Evolutionary conservation across 495 filamentous ascomycete species (phyloP), one percentile per base, ranked within the genome.

Genomic region (Hapsidospora chrysogenum): DNA sequence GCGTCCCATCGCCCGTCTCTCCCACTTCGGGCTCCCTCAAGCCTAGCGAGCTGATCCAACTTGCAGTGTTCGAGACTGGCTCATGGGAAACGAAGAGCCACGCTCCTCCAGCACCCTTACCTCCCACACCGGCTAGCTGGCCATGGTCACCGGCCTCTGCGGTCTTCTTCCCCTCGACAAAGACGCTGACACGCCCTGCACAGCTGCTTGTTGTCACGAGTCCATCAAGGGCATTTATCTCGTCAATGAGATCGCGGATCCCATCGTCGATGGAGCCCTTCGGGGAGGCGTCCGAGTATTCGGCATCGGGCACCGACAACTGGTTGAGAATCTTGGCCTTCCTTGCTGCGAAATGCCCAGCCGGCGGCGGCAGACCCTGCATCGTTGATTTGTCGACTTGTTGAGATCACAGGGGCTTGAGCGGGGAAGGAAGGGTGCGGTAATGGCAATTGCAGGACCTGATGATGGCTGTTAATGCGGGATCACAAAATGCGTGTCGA

Each of bases 161-260:
- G 34, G 56, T 61, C 52, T 72, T 78, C 18, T 57, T 52, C 4
- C 85, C 85, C 58, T 94, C 87, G 1, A 85, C 56, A 53, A 87
- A 94, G 11, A 94, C 79, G 42, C 75, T 82, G 20, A 85, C 68
- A 19, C 85, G 61, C 23, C 86, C 86, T 9, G 85, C 74, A 48
- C 86, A 94, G 50, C 81, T 92, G 52, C 86, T 93, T 9, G 85
- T 94, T 5, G 84, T 94, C 17, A 87, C 85, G 18, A 84, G 60
- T 21, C 77, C 79, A 7, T 72, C 66, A n/a, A 68, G 29, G 1
- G 44, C 53, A 56, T 95, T 94, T 46, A 94, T 72, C 38, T 74
- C 72, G 29, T 59, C 60, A 31, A 96, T 80, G 36, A 94, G 55
- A 11, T 70, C 62, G n/a, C 72, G 64, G 36, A 94, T 82, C 2